Evolutionary conservation across 2,329 filamentous ascomycete species (phyloP), one percentile per base, ranked within the genome.

Genomic region (Simplicillium aogashimaense): DNA sequence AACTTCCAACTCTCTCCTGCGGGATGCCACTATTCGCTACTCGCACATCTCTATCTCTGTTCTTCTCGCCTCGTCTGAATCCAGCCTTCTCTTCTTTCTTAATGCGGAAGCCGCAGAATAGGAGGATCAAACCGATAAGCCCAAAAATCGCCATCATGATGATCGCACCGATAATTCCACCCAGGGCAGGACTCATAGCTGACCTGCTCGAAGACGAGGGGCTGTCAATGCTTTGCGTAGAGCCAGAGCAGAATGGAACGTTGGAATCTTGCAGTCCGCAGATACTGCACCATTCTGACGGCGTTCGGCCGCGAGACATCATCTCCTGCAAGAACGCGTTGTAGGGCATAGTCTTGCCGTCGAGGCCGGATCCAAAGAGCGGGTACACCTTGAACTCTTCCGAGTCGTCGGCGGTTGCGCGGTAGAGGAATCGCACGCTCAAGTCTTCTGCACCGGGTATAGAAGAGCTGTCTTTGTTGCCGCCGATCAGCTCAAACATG

Each of bases 401-500:
- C 4, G 54, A 51, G 1, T 50, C 43, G 14, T 64, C 58, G 7
- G 68, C 65, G 40, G 66, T 65, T 33, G 70, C 67, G 28, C 70
- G 67, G 58, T 76, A 79, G 3, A 71, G 54, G 52, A 80, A 76
- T n/a, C 75, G 69, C 4, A 80, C 67, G 42, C 58, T 64, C 13
- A 78, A 57, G 15, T 70, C 60, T 9, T 61, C 50, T 0, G 48
- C 41, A 3, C 46, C 36, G 1, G 65, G 64, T 43, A 43, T 43
- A 2, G 29, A 10, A 7, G 5, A 5, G 15, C 6, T 32, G 5
- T 48, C 40, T 3, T 46, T 34, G 15, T 56, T 42, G 13, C 56
- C 46, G 10, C 58, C 56, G 29, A 66, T 56, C 14, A 80, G 57
- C 62, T 95, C 88, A 54, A 92, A 88, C 0, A 75, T 66, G 71